A percentile compares a stretch with the other conserved stretches of the same genome.
phyloP scores from a whole-genome alignment of 192 early-diverging fungal species.

The Coemansia sp. region DNA sequence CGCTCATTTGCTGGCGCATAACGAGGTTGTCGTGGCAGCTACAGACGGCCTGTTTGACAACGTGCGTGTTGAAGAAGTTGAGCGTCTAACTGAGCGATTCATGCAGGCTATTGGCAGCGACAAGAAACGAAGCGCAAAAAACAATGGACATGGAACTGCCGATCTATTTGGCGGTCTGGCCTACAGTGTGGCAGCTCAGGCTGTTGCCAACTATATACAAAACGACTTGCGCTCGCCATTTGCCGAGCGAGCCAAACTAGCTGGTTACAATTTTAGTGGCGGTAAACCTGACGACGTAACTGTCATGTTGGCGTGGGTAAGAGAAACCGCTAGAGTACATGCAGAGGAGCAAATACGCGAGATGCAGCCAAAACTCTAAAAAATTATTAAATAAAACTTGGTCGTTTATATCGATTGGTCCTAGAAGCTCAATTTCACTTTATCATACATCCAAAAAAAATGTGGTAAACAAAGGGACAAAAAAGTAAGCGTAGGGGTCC shows the following conservation, averaged over 20 bases:
- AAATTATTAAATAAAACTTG: background rate
- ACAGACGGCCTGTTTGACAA: slow-evolving; percentile 56
- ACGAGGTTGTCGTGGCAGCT: slow-evolving; percentile 45
- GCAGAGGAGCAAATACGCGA: slow-evolving; percentile 16
- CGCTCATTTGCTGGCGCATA: slow-evolving; percentile 23
- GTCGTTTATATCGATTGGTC: too few relatives aligned
- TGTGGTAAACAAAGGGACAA: background rate
- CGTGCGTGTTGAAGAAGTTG: slow-evolving; percentile 46
- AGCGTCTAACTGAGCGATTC: slow-evolving; percentile 42
- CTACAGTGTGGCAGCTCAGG: slow-evolving; percentile 45
- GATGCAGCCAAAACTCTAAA: slow-evolving; percentile 32
- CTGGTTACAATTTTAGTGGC: slow-evolving; percentile 42
- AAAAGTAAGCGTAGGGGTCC: background rate
- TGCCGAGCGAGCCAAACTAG: slow-evolving; percentile 51
- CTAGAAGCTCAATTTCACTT: background rate
- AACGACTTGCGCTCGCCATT: slow-evolving; percentile 50
- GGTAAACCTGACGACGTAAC: slow-evolving; percentile 57
- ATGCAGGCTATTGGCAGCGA: slow-evolving; percentile 33
- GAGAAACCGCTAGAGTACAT: slow-evolving; percentile 28
- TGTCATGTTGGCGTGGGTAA: slow-evolving; percentile 49
- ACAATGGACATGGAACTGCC: background rate
- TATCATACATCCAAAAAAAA: background rate
- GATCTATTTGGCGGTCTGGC: slow-evolving; percentile 52
- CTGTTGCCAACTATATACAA: slow-evolving; percentile 51
- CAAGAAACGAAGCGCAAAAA: slow-evolving; percentile 6